A percentile compares a stretch with the other conserved stretches of the same genome.
Conservation (phyloP, 352 stramenopile genomes). For the Bremia lactucae region DNA sequence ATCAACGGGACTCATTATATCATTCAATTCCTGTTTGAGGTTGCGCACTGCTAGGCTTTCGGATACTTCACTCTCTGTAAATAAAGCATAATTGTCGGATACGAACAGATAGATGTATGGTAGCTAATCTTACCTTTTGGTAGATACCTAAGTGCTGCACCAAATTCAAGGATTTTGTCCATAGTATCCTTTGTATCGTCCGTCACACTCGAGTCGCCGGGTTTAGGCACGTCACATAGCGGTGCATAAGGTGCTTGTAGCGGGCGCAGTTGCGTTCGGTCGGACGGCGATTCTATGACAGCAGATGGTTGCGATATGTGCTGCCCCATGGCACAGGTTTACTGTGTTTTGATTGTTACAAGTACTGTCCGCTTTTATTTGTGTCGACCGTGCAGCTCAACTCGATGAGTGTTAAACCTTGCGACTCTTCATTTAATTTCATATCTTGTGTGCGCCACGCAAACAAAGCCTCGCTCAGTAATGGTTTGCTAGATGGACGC, state of each 20-base stretch:
- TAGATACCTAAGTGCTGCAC: slow-evolving; percentile 29
- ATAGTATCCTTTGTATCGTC: slow-evolving; percentile 59
- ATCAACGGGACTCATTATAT: slow-evolving; percentile 67
- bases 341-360: background rate
- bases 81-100: background rate
- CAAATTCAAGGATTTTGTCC: slow-evolving; percentile 68
- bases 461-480: too few species aligned
- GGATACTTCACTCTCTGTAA: slow-evolving; percentile 29
- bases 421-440: slow-evolving; percentile 15
- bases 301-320: slow-evolving; percentile 26
- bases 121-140: slow-evolving; percentile 34
- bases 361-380: background rate
- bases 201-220: slow-evolving; percentile 24
- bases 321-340: slow-evolving; percentile 39
- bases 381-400: slow-evolving; percentile 6
- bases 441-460: slow-evolving; percentile 10
- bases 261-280: slow-evolving; percentile 12
- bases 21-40: slow-evolving; percentile 52
- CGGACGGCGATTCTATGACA: slow-evolving; percentile 5
- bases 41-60: slow-evolving; percentile 16
- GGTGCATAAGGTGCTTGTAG: slow-evolving; percentile 41
- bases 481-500: too few species aligned
- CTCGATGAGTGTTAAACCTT: slow-evolving; percentile 7
- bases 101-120: background rate
- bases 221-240: slow-evolving; percentile 50